These are phyloP conservation scores for Periconia sp. DNA, from an alignment of 2,329 filamentous ascomycete genomes.

Conservation along the genomic window DNA sequence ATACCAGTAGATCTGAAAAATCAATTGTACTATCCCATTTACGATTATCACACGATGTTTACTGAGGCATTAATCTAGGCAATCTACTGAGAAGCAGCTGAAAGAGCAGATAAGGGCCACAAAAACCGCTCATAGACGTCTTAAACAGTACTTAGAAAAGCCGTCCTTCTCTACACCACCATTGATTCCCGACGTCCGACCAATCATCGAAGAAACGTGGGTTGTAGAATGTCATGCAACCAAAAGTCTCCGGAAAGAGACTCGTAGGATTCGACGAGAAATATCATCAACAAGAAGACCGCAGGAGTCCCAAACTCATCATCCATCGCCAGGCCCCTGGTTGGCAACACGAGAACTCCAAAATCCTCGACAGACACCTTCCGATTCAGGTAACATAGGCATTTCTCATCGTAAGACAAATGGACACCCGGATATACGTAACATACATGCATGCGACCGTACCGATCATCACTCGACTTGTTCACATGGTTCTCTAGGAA, in stretches of 20 bases:
- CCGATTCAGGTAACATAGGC: neutral
- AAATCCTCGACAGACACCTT: slow-evolving; percentile 2
- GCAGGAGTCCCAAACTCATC: neutral
- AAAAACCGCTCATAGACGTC: neutral
- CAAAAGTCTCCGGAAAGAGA: slow-evolving; percentile 4
- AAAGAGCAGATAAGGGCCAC: slow-evolving; percentile 5
- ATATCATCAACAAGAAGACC: neutral
- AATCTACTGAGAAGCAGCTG: neutral
- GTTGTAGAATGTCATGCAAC: slow-evolving; percentile 1
- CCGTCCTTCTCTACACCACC: neutral
- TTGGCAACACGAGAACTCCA: neutral
- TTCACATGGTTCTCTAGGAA: neutral
- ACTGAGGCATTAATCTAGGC: slow-evolving; percentile 1
- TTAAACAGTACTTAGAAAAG: neutral
- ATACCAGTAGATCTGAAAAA: neutral
- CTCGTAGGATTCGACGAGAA: neutral
- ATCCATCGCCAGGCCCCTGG: slow-evolving; percentile 3
- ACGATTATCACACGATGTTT: neutral
- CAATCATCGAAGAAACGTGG: slow-evolving; percentile 4
- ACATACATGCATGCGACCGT: neutral
- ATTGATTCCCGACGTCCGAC: slow-evolving; percentile 1
- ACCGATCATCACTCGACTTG: neutral
- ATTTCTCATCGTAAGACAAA: neutral
- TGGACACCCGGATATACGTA: neutral
- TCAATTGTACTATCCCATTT: neutral